phyloP scores from a whole-genome alignment of 78 protist species.

The Emiliania huxleyi region DNA sequence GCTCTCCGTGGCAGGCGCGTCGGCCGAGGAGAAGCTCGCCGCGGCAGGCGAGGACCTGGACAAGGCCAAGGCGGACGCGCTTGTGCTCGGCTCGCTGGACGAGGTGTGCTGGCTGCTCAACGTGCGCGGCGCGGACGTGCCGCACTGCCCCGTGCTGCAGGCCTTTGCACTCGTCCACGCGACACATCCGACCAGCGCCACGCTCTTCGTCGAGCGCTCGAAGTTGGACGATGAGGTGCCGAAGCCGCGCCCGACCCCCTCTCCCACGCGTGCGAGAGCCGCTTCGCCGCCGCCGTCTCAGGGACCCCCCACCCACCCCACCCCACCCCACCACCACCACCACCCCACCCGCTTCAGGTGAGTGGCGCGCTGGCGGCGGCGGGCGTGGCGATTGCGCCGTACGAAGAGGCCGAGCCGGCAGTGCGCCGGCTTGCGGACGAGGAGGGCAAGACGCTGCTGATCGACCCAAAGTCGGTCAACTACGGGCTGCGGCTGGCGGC shows the following conservation, averaged over 20 bases:
- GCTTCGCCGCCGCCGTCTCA: no score
- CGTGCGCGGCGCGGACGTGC: conserved; percentile 25
- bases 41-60: no score
- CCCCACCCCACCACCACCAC: no score
- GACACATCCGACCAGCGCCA: not conserved
- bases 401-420: not conserved
- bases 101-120: conserved; percentile 76
- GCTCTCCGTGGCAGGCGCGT: not conserved
- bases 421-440: not conserved
- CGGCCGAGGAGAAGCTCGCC: not conserved
- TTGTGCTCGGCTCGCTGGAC: conserved; percentile 74
- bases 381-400: not conserved
- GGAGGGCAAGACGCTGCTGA: not conserved
- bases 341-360: no score
- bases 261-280: no score
- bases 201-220: not conserved
- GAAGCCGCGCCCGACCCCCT: no score
- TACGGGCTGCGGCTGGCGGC: not conserved
- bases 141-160: not conserved
- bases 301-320: no score
- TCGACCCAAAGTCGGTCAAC: not conserved
- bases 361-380: not conserved
- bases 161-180: not conserved
- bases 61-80: conserved; percentile 15
- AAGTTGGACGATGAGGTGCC: not conserved